Evolutionary conservation across 352 stramenopile genomes (phyloP).

Genomic region (Peronospora destructor): DNA sequence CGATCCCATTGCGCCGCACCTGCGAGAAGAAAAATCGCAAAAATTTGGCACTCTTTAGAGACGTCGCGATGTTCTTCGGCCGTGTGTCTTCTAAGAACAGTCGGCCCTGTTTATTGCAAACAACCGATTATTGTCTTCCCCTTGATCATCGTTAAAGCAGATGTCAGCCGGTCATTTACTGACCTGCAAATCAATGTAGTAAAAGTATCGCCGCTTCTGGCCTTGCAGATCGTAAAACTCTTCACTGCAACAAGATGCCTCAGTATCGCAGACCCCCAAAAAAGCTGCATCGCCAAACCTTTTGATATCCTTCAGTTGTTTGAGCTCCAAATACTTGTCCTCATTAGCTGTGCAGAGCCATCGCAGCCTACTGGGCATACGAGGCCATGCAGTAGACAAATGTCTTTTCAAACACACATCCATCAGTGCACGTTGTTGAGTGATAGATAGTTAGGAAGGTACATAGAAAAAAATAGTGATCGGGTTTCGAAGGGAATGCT

Average conservation of each 20-base stretch:
- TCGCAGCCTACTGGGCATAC: conserved; percentile 3
- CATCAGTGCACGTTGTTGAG: too few relatives aligned
- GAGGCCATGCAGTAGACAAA: conserved; percentile 10
- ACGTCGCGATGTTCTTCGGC: conserved; percentile 83
- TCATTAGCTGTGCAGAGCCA: conserved; percentile 32
- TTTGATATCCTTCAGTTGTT: conserved; percentile 77
- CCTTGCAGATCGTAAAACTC: conserved; percentile 69
- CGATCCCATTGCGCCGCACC: conserved; percentile 34
- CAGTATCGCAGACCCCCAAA: not conserved
- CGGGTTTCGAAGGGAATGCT: too few relatives aligned
- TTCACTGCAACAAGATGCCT: conserved; percentile 33
- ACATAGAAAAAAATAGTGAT: too few relatives aligned
- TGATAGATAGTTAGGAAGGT: too few relatives aligned
- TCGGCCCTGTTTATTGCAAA: conserved; percentile 34
- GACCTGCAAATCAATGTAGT: conserved; percentile 80
- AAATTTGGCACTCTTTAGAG: conserved; percentile 77
- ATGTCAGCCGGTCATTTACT: not conserved
- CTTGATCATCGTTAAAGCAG: not conserved
- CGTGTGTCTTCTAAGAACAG: conserved; percentile 74
- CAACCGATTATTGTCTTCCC: not conserved
- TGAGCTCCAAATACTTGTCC: conserved; percentile 71
- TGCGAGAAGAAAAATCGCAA: conserved; percentile 78
- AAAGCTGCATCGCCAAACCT: conserved; percentile 28
- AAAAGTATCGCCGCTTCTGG: conserved; percentile 66
- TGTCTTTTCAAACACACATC: not conserved